Conservation (phyloP, 495 filamentous ascomycete species). For the Annulohypoxylon moriforme region DNA sequence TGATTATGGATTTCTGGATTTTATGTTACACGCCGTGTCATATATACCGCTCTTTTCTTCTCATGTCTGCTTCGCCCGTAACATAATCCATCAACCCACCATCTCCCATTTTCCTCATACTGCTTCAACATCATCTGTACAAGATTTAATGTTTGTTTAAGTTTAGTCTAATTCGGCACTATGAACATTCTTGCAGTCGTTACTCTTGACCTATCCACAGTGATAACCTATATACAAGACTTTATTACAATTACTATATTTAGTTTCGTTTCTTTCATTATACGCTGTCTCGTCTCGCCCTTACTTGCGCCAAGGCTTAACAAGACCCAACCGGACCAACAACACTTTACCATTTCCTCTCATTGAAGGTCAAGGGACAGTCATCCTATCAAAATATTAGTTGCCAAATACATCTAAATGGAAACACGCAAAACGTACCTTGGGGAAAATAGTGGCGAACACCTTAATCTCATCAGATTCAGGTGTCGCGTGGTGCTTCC, state of each 20-base stretch:
- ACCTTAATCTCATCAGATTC: slow-evolving; percentile 95
- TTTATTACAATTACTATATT: slow-evolving; percentile 48
- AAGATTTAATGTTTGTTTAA: not conserved
- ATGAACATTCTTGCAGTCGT: slow-evolving; percentile 32
- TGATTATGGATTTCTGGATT: not conserved
- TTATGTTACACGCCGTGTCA: not conserved
- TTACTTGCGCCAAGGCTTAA: not conserved
- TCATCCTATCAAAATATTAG: slow-evolving; percentile 64
- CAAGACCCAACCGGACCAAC: not conserved
- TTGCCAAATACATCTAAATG: not conserved
- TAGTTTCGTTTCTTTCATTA: slow-evolving; percentile 34
- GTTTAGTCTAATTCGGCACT: slow-evolving; percentile 31
- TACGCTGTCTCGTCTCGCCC: slow-evolving; percentile 6
- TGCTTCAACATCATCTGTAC: not conserved
- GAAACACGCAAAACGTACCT: slow-evolving; percentile 68
- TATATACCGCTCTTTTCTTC: not conserved
- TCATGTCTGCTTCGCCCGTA: not conserved
- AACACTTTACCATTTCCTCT: slow-evolving; percentile 54
- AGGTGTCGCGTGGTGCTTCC: slow-evolving; percentile 86
- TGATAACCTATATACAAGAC: slow-evolving; percentile 47
- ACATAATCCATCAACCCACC: not conserved
- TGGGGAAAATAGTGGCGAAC: slow-evolving; percentile 97
- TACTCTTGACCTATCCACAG: slow-evolving; percentile 21
- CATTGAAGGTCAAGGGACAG: slow-evolving; percentile 73
- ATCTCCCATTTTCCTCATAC: not conserved